A percentile compares a stretch with the other conserved stretches of the same genome.
Conservation (phyloP, 805 yeast species). For the Clavispora asparagi region DNA sequence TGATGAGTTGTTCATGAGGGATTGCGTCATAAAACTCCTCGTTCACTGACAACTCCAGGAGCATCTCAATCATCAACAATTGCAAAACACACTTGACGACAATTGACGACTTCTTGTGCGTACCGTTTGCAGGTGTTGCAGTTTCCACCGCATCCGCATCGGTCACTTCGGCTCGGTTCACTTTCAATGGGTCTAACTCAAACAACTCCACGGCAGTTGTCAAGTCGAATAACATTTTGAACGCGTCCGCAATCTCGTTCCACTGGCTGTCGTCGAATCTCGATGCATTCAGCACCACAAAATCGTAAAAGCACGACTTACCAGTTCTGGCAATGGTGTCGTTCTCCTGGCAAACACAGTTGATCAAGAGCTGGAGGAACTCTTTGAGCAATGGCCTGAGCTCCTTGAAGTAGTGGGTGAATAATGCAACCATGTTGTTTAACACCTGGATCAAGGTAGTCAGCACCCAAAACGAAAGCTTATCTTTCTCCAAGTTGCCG, state of each 20-base stretch:
- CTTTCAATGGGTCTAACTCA: constrained; percentile 47
- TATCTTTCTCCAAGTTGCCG: constrained; percentile 55
- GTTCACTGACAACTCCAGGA: constrained; percentile 72
- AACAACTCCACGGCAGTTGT: constrained; percentile 87
- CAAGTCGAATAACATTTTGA: constrained; percentile 64
- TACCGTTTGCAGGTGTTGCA: neutral
- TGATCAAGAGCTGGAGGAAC: constrained; percentile 67
- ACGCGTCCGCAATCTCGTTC: constrained; percentile 61
- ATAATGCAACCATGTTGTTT: constrained; percentile 77
- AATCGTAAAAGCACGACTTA: constrained; percentile 75
- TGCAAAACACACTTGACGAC: constrained; percentile 92
- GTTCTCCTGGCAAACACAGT: constrained; percentile 94
- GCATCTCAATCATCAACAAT: constrained; percentile 77
- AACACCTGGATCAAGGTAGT: constrained; percentile 95
- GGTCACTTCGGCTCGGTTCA: neutral
- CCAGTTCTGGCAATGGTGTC: constrained; percentile 97
- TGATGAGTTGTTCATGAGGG: constrained; percentile 60
- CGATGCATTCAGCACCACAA: constrained; percentile 68
- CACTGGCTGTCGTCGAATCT: constrained; percentile 68
- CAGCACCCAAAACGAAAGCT: constrained; percentile 90
- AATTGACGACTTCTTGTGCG: constrained; percentile 52
- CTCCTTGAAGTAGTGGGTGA: constrained; percentile 75
- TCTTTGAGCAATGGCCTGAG: constrained; percentile 73
- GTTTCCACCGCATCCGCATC: constrained; percentile 19
- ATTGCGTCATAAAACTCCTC: constrained; percentile 63